Base-by-base conservation (phyloP, 1,284 basidiomycete genomes). In the Puccinia coronata region DNA sequence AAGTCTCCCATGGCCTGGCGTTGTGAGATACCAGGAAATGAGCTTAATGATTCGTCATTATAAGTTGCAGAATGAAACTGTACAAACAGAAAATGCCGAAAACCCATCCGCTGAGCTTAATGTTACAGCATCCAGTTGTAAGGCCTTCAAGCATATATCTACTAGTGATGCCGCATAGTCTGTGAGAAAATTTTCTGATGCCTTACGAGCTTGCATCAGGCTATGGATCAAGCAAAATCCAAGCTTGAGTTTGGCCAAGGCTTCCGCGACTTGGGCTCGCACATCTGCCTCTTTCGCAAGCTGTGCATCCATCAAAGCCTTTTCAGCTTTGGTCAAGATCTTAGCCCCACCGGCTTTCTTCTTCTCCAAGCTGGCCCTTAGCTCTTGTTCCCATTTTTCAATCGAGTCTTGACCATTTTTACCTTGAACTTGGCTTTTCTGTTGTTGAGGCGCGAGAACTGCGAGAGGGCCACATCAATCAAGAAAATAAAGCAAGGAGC, bases 11-110 rank as follows among this genome's bases (percentile, higher is more conserved):
- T 94, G 92, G 59, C 91, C 87, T 55, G 89, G 89, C 51, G 96
- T 92, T 6, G 99, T 89, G 0, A 95, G 94, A 0, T 93, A 92
- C 9, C 98, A 88, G 88, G 86, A 87, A 80, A n/a, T 73, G 8
- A 43, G 71, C 59, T 43, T 4, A 36, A 39, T 53, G 49, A 34
- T 18, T n/a, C 18, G n/a, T 28, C 20, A 6, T 1, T 2, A 65
- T 43, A 93, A 95, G 82, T 98, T 96, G 0, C 95, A 93, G 0
- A 98, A 95, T 0, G 96, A 95, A 73, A 94, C 92, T 86, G 98
- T 23, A 73, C 80, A 39, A 51, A 81, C 80, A 31, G 47, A 65
- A 65, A 81, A 81, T 41, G 80, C 80, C 31, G 72, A 28, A 25
- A 81, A 55, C 23, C 70, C 72, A 23, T 81, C 61, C 18, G 31